phyloP scores from a whole-genome alignment of 345 rosid genomes.

The Isatis tinctoria region DNA sequence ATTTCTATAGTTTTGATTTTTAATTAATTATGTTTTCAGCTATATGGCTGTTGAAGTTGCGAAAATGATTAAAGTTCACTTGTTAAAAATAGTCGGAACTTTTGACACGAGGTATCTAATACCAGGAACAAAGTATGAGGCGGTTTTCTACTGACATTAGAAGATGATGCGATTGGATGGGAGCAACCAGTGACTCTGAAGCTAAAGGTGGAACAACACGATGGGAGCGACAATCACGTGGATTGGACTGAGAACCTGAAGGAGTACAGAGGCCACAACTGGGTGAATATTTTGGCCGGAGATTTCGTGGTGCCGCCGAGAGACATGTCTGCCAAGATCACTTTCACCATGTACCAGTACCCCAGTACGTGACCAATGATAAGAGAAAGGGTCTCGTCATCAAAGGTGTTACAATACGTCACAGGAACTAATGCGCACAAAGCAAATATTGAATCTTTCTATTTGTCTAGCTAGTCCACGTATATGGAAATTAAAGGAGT shows the following conservation, averaged over 20 bases:
- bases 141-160: constrained; percentile 37
- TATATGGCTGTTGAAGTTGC: constrained; percentile 31
- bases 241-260: constrained; percentile 31
- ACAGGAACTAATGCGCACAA: constrained; percentile 23
- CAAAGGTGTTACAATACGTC: constrained; percentile 49
- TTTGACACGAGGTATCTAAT: constrained; percentile 39
- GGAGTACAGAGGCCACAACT: constrained; percentile 31
- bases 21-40: background rate
- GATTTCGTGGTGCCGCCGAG: constrained; percentile 25
- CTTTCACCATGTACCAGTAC: constrained; percentile 40
- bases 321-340: constrained; percentile 20
- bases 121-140: constrained; percentile 41
- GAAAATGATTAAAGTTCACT: constrained; percentile 33
- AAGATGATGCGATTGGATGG: constrained; percentile 46
- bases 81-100: constrained; percentile 46
- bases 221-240: constrained; percentile 7
- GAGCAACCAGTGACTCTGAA: constrained; percentile 37
- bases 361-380: constrained; percentile 32
- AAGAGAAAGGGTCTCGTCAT: constrained; percentile 51
- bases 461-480: background rate
- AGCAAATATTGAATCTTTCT: background rate
- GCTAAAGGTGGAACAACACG: constrained; percentile 29
- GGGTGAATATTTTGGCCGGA: constrained; percentile 53
- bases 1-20: background rate
- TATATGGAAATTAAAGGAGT: background rate